Conservation (phyloP, 306 rosid species). For the Gillenia trifoliata region DNA sequence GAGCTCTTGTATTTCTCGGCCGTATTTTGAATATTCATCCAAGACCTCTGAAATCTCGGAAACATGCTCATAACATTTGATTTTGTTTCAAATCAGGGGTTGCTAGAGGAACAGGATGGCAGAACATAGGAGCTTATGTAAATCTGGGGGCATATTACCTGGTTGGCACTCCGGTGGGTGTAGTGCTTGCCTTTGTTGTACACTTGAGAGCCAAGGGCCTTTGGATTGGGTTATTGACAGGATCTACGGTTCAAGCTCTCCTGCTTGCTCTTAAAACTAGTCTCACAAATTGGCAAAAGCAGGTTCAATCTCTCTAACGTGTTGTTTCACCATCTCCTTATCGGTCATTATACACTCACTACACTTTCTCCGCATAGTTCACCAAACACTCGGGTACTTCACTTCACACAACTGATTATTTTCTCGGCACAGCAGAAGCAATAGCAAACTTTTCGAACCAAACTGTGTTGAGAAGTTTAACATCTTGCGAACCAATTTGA, state of each 20-base stretch:
- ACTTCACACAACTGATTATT: background rate
- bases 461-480: too few species aligned
- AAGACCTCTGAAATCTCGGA: background rate
- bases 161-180: conserved; percentile 40
- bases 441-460: too few species aligned
- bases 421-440: background rate
- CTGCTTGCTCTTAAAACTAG: conserved; percentile 20
- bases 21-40: background rate
- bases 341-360: too few species aligned
- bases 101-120: conserved; percentile 51
- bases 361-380: too few species aligned
- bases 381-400: too few species aligned
- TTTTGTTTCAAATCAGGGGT: conserved; percentile 23
- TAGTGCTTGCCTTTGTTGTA: conserved; percentile 22
- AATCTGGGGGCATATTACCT: conserved; percentile 47
- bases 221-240: conserved; percentile 42
- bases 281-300: conserved; percentile 35
- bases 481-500: too few species aligned
- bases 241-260: conserved; percentile 22
- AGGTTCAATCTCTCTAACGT: conserved; percentile 26
- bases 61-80: background rate
- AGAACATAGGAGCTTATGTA: conserved; percentile 31
- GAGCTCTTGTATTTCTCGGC: background rate
- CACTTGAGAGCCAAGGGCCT: conserved; percentile 42
- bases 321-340: too few species aligned